Evolutionary conservation across 306 rosid species (phyloP).

Genomic region (Lablab purpureus): DNA sequence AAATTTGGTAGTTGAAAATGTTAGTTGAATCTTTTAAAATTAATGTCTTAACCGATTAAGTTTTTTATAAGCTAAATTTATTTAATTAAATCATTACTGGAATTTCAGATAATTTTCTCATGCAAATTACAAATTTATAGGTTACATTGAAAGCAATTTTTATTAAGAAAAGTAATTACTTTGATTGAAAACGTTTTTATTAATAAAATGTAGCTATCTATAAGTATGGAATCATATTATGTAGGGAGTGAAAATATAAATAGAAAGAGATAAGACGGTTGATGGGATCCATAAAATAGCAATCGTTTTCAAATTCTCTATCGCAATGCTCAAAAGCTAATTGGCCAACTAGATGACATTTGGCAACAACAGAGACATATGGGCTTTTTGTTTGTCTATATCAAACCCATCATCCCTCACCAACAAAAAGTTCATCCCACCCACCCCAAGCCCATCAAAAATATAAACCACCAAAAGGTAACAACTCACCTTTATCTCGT

Average conservation of each 20-base stretch:
- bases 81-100: background rate
- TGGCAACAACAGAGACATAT: conserved; percentile 40
- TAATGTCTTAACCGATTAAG: background rate
- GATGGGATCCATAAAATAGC: conserved; percentile 30
- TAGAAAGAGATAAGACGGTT: conserved; percentile 39
- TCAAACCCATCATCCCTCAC: conserved; percentile 38
- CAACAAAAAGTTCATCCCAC: conserved; percentile 38
- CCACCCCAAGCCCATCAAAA: conserved; percentile 44
- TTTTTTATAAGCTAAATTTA: background rate
- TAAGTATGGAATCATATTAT: background rate
- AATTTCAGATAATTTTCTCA: background rate
- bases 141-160: background rate
- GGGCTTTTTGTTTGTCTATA: conserved; percentile 48
- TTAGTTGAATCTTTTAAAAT: background rate
- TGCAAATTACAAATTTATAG: background rate
- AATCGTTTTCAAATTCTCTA: conserved; percentile 46
- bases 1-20: background rate
- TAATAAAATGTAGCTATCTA: background rate
- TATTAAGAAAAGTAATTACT: background rate
- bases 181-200: too few relatives aligned
- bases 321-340: conserved; percentile 30
- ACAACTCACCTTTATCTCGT: conserved; percentile 51
- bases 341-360: conserved; percentile 41
- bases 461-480: conserved; percentile 5
- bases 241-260: background rate